phyloP scores from a whole-genome alignment of 2,329 filamentous ascomycete genomes.

The Tothia fuscella region DNA sequence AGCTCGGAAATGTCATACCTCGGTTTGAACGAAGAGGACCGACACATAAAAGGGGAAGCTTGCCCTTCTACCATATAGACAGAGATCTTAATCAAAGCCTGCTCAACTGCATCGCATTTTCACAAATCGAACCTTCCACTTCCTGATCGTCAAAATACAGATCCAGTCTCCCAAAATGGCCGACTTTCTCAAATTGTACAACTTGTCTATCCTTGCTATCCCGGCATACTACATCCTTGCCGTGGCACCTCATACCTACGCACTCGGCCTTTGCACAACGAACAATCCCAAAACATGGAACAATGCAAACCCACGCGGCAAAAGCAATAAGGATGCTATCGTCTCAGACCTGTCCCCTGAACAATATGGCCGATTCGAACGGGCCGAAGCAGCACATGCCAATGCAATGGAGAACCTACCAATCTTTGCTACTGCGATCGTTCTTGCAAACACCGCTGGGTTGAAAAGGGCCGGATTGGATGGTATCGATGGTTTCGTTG shows the following conservation, averaged over 20 bases:
- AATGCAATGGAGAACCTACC: conserved; percentile 37
- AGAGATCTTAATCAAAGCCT: no score
- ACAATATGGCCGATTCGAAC: conserved; percentile 31
- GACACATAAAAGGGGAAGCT: no score
- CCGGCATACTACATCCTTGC: conserved; percentile 32
- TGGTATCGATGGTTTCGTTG: conserved; percentile 25
- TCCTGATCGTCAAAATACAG: no score
- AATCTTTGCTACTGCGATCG: conserved; percentile 31
- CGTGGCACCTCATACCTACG: conserved; percentile 29
- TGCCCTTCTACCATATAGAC: no score
- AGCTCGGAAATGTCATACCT: no score
- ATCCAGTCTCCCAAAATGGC: background rate
- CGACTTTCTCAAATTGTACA: conserved; percentile 16
- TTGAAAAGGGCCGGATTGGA: conserved; percentile 18
- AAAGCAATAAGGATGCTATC: conserved; percentile 22
- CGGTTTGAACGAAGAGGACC: no score
- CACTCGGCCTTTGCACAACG: conserved; percentile 25
- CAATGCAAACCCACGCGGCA: conserved; percentile 32
- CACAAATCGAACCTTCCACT: background rate
- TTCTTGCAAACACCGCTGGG: conserved; percentile 31
- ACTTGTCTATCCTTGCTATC: conserved; percentile 32
- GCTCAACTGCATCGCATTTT: no score
- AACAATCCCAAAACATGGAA: conserved; percentile 27
- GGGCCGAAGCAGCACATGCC: conserved; percentile 32
- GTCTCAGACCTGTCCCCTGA: conserved; percentile 26